These are phyloP conservation scores for Bolboschoenoplectus hybrid DNA, from an alignment of 202 grass and related monocot genomes.

Conservation along the genomic window DNA sequence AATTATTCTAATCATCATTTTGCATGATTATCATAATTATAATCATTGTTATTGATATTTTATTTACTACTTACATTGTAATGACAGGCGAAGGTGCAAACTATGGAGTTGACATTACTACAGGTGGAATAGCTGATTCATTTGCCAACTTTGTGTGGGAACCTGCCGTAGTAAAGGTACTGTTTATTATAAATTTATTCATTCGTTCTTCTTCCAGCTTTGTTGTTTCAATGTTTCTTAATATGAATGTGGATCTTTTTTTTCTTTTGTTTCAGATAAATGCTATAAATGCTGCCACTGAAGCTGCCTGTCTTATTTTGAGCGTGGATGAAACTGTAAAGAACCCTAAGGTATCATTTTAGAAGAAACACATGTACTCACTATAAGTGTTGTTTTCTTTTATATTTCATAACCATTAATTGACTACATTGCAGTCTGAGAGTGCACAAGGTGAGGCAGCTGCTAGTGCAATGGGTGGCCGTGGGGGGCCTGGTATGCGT, in stretches of 20 bases:
- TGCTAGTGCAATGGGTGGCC: conserved; percentile 77
- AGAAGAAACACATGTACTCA: background rate
- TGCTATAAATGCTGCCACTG: conserved; percentile 86
- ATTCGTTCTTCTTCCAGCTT: conserved; percentile 16
- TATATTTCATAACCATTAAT: background rate
- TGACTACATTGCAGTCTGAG: conserved; percentile 53
- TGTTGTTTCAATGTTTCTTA: background rate
- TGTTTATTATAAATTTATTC: conserved; percentile 23
- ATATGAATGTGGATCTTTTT: background rate
- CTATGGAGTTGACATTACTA: conserved; percentile 91
- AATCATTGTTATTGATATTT: conserved; percentile 13
- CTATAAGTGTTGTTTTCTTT: background rate
- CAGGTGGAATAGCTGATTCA: conserved; percentile 91
- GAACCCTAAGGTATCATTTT: conserved; percentile 77
- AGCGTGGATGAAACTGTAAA: conserved; percentile 94
- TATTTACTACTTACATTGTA: conserved; percentile 22
- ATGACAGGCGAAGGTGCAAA: conserved; percentile 88
- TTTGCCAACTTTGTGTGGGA: conserved; percentile 99
- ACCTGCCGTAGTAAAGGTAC: conserved; percentile 96
- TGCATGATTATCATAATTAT: background rate
- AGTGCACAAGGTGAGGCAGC: conserved; percentile 92
- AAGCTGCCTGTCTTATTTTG: conserved; percentile 85
- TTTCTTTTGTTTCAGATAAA: conserved; percentile 72
- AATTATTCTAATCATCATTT: conserved; percentile 11
- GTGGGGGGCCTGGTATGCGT: conserved; percentile 66